phyloP scores from a whole-genome alignment of 2,329 filamentous ascomycete species.

The Paecilomyces formosus region DNA sequence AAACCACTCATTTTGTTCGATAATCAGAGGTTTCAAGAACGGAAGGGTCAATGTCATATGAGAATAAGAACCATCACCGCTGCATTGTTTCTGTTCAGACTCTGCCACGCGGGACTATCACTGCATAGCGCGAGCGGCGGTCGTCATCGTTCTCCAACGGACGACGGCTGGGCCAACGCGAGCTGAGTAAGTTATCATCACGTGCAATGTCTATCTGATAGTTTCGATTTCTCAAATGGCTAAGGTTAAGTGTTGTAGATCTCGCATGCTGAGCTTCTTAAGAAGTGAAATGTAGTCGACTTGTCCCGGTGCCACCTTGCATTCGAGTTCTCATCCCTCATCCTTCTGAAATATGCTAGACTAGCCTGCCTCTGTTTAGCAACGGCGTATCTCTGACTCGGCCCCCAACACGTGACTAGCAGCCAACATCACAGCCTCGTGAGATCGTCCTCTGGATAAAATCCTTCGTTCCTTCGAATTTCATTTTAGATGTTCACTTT shows the following conservation, averaged over 20 bases:
- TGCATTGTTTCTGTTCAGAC: not conserved
- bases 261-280: not conserved
- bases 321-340: not conserved
- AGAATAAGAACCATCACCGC: not conserved
- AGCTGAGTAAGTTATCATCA: not conserved
- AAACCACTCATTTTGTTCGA: slow-evolving; percentile 38
- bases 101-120: slow-evolving; percentile 1
- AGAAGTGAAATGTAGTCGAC: not conserved
- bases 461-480: not conserved
- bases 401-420: not conserved
- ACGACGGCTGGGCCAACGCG: not conserved
- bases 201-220: not conserved
- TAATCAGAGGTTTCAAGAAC: not conserved
- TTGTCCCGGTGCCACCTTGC: not conserved
- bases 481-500: too few species aligned
- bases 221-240: not conserved
- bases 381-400: not conserved
- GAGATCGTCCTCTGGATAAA: not conserved
- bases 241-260: not conserved
- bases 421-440: not conserved
- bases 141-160: not conserved
- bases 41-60: not conserved
- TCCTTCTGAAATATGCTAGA: not conserved
- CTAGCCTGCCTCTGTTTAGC: not conserved
- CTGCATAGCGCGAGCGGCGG: not conserved